Evolutionary conservation across 2,329 filamentous ascomycete species (phyloP), one percentile per base, ranked within the genome.

Genomic region (Ascochyta koolunga): DNA sequence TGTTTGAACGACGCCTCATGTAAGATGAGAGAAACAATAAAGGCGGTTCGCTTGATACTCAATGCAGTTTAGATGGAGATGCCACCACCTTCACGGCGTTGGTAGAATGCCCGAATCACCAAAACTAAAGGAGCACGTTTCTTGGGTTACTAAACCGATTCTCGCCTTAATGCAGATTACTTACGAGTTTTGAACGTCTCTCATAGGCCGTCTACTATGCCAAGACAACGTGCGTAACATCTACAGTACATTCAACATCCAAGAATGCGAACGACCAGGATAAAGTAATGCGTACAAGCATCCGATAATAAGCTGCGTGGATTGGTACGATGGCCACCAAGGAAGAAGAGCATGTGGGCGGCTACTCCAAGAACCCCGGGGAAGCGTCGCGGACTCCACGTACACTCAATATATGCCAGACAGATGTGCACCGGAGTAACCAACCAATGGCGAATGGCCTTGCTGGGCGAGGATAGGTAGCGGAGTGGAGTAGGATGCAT

Each of bases 1-100:
- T 37, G 51, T 46, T 54, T 43, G 43, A 42, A 51, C 43, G 29
- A 38, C 27, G 35, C 39, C 27, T 44, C 25, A 43, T 16, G 33
- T 43, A 38, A 47, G 44, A 47, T 54, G 38, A 48, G 36, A 19
- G 19, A 25, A 16, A 24, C 24, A 36, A 52, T 45, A 24, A 35
- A 44, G 41, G 42, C 25, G 36, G 18, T 16, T 37, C 36, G 45
- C 33, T 45, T 49, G 45, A 54, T 36, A 35, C 35, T 22, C 10
- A 9, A 16, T 13, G 35, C 35, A 16, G 31, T 38, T 38, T 37
- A 25, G 21, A 27, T 35, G 16, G 25, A 37, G n/a, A n/a, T 24
- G 21, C 16, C 9, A 10, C 13, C 37, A 36, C 18, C 22, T 41
- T 18, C 10, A 24, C 9, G 29, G 40, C 40, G 29, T 29, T 43